These are phyloP conservation scores for Cicer bijugum DNA, from an alignment of 306 rosid genomes.

Conservation along the genomic window DNA sequence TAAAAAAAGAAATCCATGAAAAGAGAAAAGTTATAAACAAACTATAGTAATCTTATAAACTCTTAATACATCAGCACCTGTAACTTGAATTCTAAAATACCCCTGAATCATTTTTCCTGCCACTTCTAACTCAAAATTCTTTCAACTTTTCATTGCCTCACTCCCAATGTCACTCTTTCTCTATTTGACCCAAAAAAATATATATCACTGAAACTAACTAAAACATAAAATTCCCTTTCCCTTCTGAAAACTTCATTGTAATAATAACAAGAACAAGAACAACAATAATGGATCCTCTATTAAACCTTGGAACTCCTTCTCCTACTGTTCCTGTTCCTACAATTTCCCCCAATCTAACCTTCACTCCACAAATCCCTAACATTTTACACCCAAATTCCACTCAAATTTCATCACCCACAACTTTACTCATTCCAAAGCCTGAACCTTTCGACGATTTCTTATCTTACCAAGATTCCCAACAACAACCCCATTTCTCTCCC, in stretches of 20 bases:
- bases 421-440: conserved; percentile 59
- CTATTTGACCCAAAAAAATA: too few relatives aligned
- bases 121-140: too few relatives aligned
- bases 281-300: conserved; percentile 6
- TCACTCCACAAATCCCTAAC: conserved; percentile 18
- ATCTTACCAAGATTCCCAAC: conserved; percentile 18
- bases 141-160: background rate
- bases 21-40: too few relatives aligned
- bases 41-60: too few relatives aligned
- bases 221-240: too few relatives aligned
- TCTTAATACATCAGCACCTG: too few relatives aligned
- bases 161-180: background rate
- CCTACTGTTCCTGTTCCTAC: conserved; percentile 14
- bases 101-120: too few relatives aligned
- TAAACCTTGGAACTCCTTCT: conserved; percentile 22
- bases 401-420: conserved; percentile 37
- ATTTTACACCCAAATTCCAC: background rate
- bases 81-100: too few relatives aligned
- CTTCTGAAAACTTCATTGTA: too few relatives aligned
- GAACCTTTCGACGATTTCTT: conserved; percentile 69
- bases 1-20: too few relatives aligned
- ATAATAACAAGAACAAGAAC: too few relatives aligned
- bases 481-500: conserved; percentile 5
- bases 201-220: too few relatives aligned
- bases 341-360: background rate